These are phyloP conservation scores for Ustilago loliicola DNA, from an alignment of 1,284 basidiomycete species.

Conservation along the genomic window DNA sequence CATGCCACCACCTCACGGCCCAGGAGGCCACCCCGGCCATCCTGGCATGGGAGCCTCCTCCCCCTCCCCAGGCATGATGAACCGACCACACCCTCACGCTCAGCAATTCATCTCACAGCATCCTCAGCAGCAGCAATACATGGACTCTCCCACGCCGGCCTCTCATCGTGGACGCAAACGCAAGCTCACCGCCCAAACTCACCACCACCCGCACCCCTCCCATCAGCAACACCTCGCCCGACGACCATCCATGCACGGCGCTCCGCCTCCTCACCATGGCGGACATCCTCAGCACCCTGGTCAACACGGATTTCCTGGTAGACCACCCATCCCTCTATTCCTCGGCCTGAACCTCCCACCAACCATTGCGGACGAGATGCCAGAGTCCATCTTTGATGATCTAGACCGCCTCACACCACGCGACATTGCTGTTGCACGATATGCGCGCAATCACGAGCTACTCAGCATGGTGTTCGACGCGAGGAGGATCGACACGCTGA, in stretches of 20 bases:
- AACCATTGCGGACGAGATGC: conserved; percentile 50
- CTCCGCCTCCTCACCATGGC: conserved; percentile 20
- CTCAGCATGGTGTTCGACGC: conserved; percentile 66
- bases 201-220: conserved; percentile 18
- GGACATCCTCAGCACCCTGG: conserved; percentile 13
- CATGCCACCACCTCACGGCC: conserved; percentile 52
- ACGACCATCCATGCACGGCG: conserved; percentile 39
- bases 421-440: conserved; percentile 65
- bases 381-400: conserved; percentile 59
- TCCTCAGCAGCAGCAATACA: conserved; percentile 38
- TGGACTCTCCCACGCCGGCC: conserved; percentile 40
- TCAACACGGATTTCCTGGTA: conserved; percentile 14
- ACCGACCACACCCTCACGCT: conserved; percentile 33
- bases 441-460: conserved; percentile 66
- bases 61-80: conserved; percentile 44
- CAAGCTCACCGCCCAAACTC: conserved; percentile 39
- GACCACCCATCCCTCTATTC: conserved; percentile 27
- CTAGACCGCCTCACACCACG: conserved; percentile 62
- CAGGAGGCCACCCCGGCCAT: conserved; percentile 35
- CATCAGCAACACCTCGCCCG: conserved; percentile 28
- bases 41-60: conserved; percentile 34
- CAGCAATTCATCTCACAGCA: conserved; percentile 42
- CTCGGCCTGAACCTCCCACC: conserved; percentile 49
- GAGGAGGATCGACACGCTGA: conserved; percentile 59
- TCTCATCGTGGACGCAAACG: conserved; percentile 47